phyloP scores from a whole-genome alignment of 2,329 filamentous ascomycete species.

The Lachnellula arida region DNA sequence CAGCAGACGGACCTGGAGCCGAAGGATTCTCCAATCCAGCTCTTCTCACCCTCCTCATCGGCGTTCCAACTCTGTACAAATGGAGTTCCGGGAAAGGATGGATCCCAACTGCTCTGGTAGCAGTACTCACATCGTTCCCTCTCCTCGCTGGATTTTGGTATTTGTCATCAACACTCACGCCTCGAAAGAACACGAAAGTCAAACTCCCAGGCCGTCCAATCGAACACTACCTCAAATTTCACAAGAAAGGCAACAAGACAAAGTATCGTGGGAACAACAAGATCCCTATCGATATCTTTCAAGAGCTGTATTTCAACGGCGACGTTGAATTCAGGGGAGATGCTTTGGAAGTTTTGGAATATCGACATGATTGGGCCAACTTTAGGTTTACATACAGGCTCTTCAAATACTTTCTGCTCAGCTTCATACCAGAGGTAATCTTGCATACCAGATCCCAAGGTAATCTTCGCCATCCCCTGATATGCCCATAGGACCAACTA shows the following conservation, averaged over 20 bases:
- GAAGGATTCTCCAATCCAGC: constrained; percentile 83
- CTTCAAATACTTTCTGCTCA: constrained; percentile 82
- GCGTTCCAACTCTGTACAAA: constrained; percentile 73
- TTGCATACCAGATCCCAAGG: constrained; percentile 89
- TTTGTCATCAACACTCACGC: constrained; percentile 71
- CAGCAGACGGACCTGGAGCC: constrained; percentile 78
- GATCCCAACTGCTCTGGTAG: constrained; percentile 85
- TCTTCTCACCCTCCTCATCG: constrained; percentile 64
- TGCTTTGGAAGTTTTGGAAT: constrained; percentile 81
- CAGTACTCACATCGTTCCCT: constrained; percentile 70
- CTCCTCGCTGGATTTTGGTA: constrained; percentile 82
- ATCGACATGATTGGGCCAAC: constrained; percentile 94
- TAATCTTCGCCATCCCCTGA: constrained; percentile 33
- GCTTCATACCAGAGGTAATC: constrained; percentile 84
- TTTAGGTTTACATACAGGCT: constrained; percentile 84
- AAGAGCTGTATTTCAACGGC: constrained; percentile 96
- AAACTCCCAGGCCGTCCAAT: constrained; percentile 79
- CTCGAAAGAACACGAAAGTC: constrained; percentile 90
- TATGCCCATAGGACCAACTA: constrained; percentile 16
- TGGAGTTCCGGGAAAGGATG: constrained; percentile 80
- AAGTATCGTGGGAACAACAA: constrained; percentile 76
- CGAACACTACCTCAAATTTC: constrained; percentile 86
- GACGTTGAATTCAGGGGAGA: constrained; percentile 96
- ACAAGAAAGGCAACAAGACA: constrained; percentile 50
- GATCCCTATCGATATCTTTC: constrained; percentile 89